Evolutionary conservation across 306 rosid genomes (phyloP), one percentile per base, ranked within the genome.

Genomic region (Senna siamea): DNA sequence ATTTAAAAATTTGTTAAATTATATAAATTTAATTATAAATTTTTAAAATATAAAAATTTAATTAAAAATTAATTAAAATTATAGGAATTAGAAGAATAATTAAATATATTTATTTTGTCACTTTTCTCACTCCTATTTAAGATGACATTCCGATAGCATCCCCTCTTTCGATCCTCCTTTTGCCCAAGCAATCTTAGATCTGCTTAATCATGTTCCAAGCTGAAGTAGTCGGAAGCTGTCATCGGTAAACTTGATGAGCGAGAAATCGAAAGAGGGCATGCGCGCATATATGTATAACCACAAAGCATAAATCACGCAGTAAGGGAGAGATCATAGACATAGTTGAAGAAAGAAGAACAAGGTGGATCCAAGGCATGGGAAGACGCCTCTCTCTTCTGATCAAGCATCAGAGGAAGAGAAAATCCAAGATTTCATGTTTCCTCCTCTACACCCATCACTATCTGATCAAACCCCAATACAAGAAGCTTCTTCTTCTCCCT

Each of bases 351-450:
- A 37, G 28, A 9, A 50, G 57, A 61, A 26, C 77, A 82, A 82
- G 74, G 86, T 82, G 86, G 86, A 82, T 78, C 86, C 66, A 62
- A 73, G 82, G 80, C 75, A 78, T 68, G 86, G 86, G 5, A 82
- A 82, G 86, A 78, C 82, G 66, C 65, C 82, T 74, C 82, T 82
- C 71, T 78, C 82, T 78, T 55, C 46, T 78, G 82, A 73, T 69
- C 73, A 70, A 61, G 74, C 70, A 63, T 82, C 82, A 51, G 82
- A 78, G 66, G 87, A 78, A 46, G 87, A 71, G 68, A 75, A 66
- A 44, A 75, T 50, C 32, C 69, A 76, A 34, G 69, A 44, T 75
- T 72, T 50, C 66, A 18, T 23, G 18, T 76, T 76, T 30, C 15
- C 79, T 37, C 6, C 40, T 37, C 18, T 58, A 47, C 34, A 35